Evolutionary conservation across 139 green algal genomes (phyloP).

Genomic region (Tetraselmis striata): DNA sequence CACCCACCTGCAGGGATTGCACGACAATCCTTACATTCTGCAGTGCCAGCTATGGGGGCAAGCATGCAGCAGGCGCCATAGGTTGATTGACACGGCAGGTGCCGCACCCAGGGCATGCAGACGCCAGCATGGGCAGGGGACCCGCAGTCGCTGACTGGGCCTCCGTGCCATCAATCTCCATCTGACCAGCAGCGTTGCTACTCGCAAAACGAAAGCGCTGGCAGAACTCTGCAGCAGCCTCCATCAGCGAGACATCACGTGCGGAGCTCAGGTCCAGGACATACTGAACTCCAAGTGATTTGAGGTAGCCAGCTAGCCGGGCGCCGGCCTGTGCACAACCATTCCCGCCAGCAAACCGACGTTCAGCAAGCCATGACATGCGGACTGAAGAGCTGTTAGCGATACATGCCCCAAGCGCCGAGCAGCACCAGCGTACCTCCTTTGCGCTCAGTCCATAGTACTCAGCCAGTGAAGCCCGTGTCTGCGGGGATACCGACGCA

Average conservation of each 20-base stretch:
- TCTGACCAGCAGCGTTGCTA: not conserved
- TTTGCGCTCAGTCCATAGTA: slow-evolving; percentile 10
- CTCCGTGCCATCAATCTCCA: not conserved
- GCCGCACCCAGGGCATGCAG: slow-evolving; percentile 69
- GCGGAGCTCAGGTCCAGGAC: slow-evolving; percentile 67
- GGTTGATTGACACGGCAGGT: no score
- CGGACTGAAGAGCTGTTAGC: no score
- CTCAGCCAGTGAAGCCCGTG: slow-evolving; percentile 61
- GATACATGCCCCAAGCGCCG: no score
- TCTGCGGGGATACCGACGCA: slow-evolving; percentile 80
- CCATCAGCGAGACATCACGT: slow-evolving; percentile 72
- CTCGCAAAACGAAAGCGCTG: slow-evolving; percentile 28
- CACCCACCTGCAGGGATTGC: slow-evolving; percentile 83
- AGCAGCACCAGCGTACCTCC: not conserved
- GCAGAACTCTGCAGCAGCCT: slow-evolving; percentile 78
- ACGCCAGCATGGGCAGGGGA: slow-evolving; percentile 77
- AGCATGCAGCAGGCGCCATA: not conserved
- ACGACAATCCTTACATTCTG: no score
- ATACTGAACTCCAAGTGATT: slow-evolving; percentile 42
- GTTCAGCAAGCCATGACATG: no score
- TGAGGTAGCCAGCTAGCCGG: slow-evolving; percentile 34
- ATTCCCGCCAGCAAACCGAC: no score
- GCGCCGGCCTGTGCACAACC: not conserved
- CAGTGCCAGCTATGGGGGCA: no score
- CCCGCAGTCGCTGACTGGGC: not conserved